phyloP scores from a whole-genome alignment of 305 asterid species.

The Ilex paraguariensis region DNA sequence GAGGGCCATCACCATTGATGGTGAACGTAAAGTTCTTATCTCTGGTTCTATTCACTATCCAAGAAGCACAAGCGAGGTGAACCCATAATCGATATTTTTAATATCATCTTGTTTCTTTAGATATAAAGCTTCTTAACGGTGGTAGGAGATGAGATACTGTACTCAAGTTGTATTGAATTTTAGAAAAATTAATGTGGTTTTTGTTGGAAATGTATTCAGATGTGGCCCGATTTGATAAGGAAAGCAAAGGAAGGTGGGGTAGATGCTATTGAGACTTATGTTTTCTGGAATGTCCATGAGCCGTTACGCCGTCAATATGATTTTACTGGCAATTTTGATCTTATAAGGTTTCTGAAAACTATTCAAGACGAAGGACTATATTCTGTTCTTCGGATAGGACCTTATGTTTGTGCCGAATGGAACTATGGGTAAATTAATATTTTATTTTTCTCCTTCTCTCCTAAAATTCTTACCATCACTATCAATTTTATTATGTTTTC shows the following conservation, averaged over 20 bases:
- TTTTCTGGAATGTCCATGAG: slow-evolving; percentile 82
- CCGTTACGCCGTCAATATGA: slow-evolving; percentile 54
- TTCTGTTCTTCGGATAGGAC: slow-evolving; percentile 75
- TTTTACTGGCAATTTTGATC: slow-evolving; percentile 55
- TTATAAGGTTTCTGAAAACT: slow-evolving; percentile 54
- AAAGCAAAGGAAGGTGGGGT: slow-evolving; percentile 71
- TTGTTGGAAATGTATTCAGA: slow-evolving; percentile 19
- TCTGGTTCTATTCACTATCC: slow-evolving; percentile 64
- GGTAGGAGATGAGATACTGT: no score
- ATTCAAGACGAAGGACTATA: slow-evolving; percentile 51
- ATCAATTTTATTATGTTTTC: background rate
- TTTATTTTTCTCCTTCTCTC: background rate
- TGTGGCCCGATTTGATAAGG: slow-evolving; percentile 78
- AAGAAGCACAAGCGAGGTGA: slow-evolving; percentile 43
- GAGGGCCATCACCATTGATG: slow-evolving; percentile 42
- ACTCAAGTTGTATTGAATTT: no score
- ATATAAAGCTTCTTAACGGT: no score
- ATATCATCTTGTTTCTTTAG: no score
- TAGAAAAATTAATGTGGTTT: background rate
- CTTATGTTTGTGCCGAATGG: slow-evolving; percentile 85
- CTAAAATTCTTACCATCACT: background rate
- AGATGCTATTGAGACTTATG: slow-evolving; percentile 69
- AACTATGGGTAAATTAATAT: slow-evolving; percentile 44
- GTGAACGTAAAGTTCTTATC: slow-evolving; percentile 32
- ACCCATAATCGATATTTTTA: no score